Base-by-base conservation (phyloP, 345 rosid genomes). In the Garcia nutans region DNA sequence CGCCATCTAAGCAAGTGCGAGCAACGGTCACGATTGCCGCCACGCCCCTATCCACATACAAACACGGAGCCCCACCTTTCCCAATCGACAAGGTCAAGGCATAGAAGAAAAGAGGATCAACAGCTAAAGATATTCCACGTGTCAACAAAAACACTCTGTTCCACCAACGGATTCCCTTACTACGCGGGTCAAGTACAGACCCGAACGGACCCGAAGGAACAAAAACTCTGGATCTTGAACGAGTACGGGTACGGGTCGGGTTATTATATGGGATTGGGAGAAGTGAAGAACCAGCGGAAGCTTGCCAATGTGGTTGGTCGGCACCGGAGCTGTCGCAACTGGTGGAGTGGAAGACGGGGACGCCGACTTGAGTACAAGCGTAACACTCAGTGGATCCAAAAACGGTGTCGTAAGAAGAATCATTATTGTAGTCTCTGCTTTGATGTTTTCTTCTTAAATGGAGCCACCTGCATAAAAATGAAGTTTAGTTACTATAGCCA, bases 21-120 rank as follows among this genome's bases (percentile, higher is more conserved):
- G 81, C 74, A 6, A 78, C 80, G 20, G 89, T 83, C 8, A 85
- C 87, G 12, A 69, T 22, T 2, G 84, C 82, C 4, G 89, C 90
- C 44, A 87, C 60, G 3, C 76, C 70, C 2, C 76, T 81, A 75
- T 90, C 89, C 87, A 90, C 79, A 79, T 85, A 80, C 28, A 88
- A 65, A 62, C 93, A 88, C 5, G 87, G 90, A 16, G 82, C 71
- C 47, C 88, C 88, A 2, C 77, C 81, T 15, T 78, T 63, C 5
- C 84, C 89, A 0, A 83, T 75, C 2, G 87, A 82, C 57, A 88
- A 56, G 33, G 74, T 70, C 70, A 76, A 13, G 9, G 86, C 86
- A 70, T 88, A 87, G 73, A 86, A 88, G 80, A 90, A 90, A 31
- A 90, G 79, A 5, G 91, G 90, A 60, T 90, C 91, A 11, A 87